phyloP scores from a whole-genome alignment of 768 basidiomycete genomes.

The Amanita brunnescens region DNA sequence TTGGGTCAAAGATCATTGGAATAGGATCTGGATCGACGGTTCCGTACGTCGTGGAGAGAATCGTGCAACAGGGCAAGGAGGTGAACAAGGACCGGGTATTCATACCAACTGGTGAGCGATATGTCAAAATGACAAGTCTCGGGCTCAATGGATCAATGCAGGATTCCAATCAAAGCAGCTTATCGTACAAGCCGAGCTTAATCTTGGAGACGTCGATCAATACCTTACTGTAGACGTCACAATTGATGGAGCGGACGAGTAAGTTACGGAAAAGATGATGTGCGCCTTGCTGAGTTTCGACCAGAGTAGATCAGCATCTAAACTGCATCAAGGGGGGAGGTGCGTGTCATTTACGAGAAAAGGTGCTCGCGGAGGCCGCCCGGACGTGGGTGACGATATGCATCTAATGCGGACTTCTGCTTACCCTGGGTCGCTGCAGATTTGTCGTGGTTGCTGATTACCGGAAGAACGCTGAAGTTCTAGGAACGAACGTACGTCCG shows the following conservation, averaged over 20 bases:
- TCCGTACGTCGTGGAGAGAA: conserved; percentile 93
- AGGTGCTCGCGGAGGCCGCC: conserved; percentile 95
- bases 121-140: neutral
- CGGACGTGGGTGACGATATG: conserved; percentile 50
- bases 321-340: conserved; percentile 98
- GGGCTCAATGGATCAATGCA: conserved; percentile 12
- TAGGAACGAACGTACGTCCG: conserved; percentile 71
- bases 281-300: neutral
- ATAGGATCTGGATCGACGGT: conserved; percentile 93
- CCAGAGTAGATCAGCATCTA: conserved; percentile 74
- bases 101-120: conserved; percentile 68
- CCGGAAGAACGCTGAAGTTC: conserved; percentile 78
- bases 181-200: conserved; percentile 72
- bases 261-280: conserved; percentile 18
- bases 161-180: conserved; percentile 97
- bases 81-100: conserved; percentile 79
- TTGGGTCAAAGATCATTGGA: conserved; percentile 57
- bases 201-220: conserved; percentile 83
- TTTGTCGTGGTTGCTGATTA: conserved; percentile 93
- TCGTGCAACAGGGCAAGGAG: conserved; percentile 71
- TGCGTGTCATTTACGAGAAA: conserved; percentile 93
- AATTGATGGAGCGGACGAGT: conserved; percentile 97
- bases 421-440: conserved; percentile 24
- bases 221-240: conserved; percentile 92
- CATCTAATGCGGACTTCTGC: neutral